These are phyloP conservation scores for Dactylonectria estremocensis DNA, from an alignment of 2,329 filamentous ascomycete genomes.

Conservation along the genomic window DNA sequence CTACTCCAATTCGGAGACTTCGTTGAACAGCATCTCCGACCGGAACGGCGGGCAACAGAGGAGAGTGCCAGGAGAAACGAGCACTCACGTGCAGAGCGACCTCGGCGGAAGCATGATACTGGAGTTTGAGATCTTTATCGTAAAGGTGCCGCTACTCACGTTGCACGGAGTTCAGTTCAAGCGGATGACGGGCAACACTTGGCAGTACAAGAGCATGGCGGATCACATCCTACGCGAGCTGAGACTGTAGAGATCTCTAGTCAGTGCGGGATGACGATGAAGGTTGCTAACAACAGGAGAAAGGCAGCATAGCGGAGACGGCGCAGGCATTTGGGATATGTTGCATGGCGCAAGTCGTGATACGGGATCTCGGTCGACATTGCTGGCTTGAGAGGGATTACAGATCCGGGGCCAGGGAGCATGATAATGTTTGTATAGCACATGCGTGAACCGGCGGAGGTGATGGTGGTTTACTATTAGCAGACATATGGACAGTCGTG, in stretches of 20 bases:
- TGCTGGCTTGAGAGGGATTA: conserved; percentile 22
- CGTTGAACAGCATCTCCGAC: conserved; percentile 79
- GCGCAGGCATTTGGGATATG: conserved; percentile 36
- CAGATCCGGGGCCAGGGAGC: conserved; percentile 27
- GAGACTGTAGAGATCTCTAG: conserved; percentile 70
- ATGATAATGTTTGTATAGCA: conserved; percentile 44
- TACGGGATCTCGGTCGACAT: conserved; percentile 27
- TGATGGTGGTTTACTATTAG: conserved; percentile 38
- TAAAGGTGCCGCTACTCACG: conserved; percentile 94
- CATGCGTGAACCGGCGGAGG: conserved; percentile 26
- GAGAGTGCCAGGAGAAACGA: conserved; percentile 85
- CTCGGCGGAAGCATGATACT: conserved; percentile 87
- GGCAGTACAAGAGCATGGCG: conserved; percentile 99
- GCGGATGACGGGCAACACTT: conserved; percentile 93
- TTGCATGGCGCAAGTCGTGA: conserved; percentile 28
- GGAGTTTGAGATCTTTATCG: conserved; percentile 96
- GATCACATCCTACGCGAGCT: conserved; percentile 93
- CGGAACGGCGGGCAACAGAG: conserved; percentile 59
- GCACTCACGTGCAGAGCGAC: conserved; percentile 92
- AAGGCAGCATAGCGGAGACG: conserved; percentile 6
- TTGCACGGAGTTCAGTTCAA: conserved; percentile 99
- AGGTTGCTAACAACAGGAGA: neutral
- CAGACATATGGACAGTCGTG: conserved; percentile 37
- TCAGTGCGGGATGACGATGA: conserved; percentile 6
- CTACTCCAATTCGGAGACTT: conserved; percentile 90